Evolutionary conservation across 2,329 filamentous ascomycete species (phyloP), one percentile per base, ranked within the genome.

Genomic region (Exophiala lecanii-corni): DNA sequence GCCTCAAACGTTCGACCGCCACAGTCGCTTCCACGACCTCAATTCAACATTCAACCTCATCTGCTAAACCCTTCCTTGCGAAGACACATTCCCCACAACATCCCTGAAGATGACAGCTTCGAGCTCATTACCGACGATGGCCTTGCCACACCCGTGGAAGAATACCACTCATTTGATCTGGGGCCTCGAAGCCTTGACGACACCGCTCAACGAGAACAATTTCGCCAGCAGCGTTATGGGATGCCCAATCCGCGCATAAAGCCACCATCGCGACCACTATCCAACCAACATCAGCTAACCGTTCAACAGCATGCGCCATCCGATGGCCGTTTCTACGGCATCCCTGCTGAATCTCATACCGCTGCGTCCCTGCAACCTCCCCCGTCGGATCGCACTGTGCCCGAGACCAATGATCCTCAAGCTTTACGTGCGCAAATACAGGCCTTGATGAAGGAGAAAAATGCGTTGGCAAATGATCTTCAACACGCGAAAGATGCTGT

Each of bases 81-180:
- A n/a, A 59, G 40, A 25, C 40, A 34, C 31, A 53, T 41, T 56
- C 55, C 15, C 55, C 62, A 26, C 53, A 57, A 41, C 59, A 61
- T 20, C 60, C 55, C 67, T 36, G 68, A 70, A 49, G 62, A 69
- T 36, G 66, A 54, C 23, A 49, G 48, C 31, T 50, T 52, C 34
- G 69, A 70, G 41, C 60, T 71, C 12, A 53, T 70, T 20, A 65
- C 70, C 33, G 62, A 67, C 55, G 62, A 58, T 43, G 41, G 53
- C 18, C 47, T 55, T 21, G 51, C 57, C 5, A 53, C 48, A 12
- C 51, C 56, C 6, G 49, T 57, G 13, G 56, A 57, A 37, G 53
- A 57, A 34, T 44, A 54, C 36, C 42, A 51, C 28, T 43, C 43
- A 10, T 52, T 39, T 35, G 34, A 42, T 18, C 23, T 36, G 9